Base-by-base conservation (phyloP, 108 stramenopile genomes). In the Cyclotella sp. region DNA sequence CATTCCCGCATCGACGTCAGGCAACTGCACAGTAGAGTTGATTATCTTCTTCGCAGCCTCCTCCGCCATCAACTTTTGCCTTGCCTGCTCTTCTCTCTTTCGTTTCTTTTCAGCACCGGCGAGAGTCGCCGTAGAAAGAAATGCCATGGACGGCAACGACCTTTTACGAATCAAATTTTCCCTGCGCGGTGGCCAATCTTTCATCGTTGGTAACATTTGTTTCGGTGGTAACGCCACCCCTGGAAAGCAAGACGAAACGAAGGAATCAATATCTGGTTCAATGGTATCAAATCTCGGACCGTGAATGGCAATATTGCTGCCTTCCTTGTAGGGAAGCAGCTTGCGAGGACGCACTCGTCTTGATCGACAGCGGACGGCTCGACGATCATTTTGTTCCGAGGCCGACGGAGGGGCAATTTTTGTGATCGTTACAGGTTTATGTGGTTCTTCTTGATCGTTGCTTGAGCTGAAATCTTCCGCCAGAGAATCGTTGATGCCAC, bases 41-140 rank as follows among this genome's bases (percentile, higher is more conserved):
- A 57, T 19, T 22, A 72, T 72, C 47, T 65, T 70, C 70, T 44
- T 71, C 18, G 77, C 77, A 15, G 46, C 77, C 63, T 78, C 77
- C 61, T 64, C 62, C 19, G 77, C 77, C 21, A 78, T 49, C 6
- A 59, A 9, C 24, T 71, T 47, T 10, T 65, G 70, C 12, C 42
- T 45, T 34, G 59, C 69, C 26, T 22, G 51, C 19, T 78, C 77
- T 43, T 71, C 77, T 24, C 30, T 65, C 30, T 21, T 70, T 21
- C 77, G 69, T n/a, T 71, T 78, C 39, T 78, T 70, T 49, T 78
- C 77, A 0, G 77, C 77, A 62, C 63, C 77, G 22, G 77, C 69
- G 26, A 71, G 61, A 11, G 69, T 62, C 24, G 40, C 71, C 15
- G 69, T 47, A 3, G 77, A 70, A 15, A 78, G 70, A 53, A 71